Evolutionary conservation across 768 basidiomycete genomes (phyloP), one percentile per base, ranked within the genome.

Genomic region (Naganishia vaughanmartiniae): DNA sequence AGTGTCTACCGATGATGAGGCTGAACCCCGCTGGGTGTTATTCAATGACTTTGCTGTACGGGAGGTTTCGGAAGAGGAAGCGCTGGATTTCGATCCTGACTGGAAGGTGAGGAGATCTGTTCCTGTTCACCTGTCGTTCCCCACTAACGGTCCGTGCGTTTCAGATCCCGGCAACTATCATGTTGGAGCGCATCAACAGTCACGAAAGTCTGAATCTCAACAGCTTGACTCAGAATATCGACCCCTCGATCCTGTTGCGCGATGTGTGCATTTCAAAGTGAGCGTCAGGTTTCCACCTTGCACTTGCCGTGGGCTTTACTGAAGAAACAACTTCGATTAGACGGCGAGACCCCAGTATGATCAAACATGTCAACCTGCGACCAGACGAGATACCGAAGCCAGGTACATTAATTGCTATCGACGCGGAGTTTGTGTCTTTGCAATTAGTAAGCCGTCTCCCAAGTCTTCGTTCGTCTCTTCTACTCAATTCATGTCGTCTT

Each of bases 381-480:
- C 83, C 83, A 24, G 86, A 88, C 19, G 96, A 99, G 80, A 81
- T 96, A 10, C 94, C 95, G 0, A 86, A 82, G 68, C 88, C 89
- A 6, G 96, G 93, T 15, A 94, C 90, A 6, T 82, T 95, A 51
- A 89, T 99, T 45, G 89, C 95, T 3, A 97, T 99, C 72, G 96
- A 99, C 76, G 94, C 95, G 1, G 95, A 99, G 77, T 99, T 99
- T 77, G 95, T 99, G 28, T 90, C 89, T 6, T 90, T 99, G 87
- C 93, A 98, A 80, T 91, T 93, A 84, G 92, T 90, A 72, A 56
- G 74, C 56, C 46, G 54, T 7, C 36, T 42, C n/a, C 28, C 10
- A 4, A n/a, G 11, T 21, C 14, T 31, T 4, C 17, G 12, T 36
- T 24, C 42, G 42, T 26, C 60, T 30, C 17, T 15, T 54, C 54